Evolutionary conservation across 768 basidiomycete genomes (phyloP).

Genomic region (Clitopilus hobsonii): DNA sequence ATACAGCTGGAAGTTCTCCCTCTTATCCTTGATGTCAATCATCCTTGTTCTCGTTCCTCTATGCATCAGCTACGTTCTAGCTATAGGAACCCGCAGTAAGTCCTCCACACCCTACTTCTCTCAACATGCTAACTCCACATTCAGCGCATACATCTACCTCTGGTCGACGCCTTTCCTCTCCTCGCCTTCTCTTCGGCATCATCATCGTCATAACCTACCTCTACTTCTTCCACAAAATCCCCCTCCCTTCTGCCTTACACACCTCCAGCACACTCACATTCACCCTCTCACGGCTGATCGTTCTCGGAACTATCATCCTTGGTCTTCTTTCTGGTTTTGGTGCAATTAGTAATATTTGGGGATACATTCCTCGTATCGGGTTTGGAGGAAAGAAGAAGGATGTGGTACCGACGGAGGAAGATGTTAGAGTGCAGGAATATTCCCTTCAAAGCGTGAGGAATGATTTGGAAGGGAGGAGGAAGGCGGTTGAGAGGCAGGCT

Average conservation of each 20-base stretch:
- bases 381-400: conserved; percentile 14
- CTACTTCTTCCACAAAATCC: conserved; percentile 59
- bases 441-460: conserved; percentile 55
- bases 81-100: conserved; percentile 23
- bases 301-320: conserved; percentile 75
- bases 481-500: conserved; percentile 26
- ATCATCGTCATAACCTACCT: conserved; percentile 53
- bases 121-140: neutral
- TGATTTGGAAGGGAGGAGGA: conserved; percentile 42
- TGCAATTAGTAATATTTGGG: conserved; percentile 65
- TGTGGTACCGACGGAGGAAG: conserved; percentile 39
- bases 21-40: conserved; percentile 51
- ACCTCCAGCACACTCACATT: conserved; percentile 39
- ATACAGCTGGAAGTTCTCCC: conserved; percentile 65
- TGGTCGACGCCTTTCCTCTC: conserved; percentile 21
- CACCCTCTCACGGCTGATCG: conserved; percentile 59
- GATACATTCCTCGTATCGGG: conserved; percentile 43
- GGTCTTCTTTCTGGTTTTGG: conserved; percentile 79
- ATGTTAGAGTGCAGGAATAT: conserved; percentile 51
- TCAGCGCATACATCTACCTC: neutral
- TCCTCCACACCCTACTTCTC: conserved; percentile 9
- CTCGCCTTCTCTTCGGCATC: conserved; percentile 36
- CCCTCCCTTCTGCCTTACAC: conserved; percentile 51
- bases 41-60: conserved; percentile 68
- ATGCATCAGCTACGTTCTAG: conserved; percentile 55